Evolutionary conservation across 2,329 filamentous ascomycete genomes (phyloP).

Genomic region (Epichloe gansuensis): DNA sequence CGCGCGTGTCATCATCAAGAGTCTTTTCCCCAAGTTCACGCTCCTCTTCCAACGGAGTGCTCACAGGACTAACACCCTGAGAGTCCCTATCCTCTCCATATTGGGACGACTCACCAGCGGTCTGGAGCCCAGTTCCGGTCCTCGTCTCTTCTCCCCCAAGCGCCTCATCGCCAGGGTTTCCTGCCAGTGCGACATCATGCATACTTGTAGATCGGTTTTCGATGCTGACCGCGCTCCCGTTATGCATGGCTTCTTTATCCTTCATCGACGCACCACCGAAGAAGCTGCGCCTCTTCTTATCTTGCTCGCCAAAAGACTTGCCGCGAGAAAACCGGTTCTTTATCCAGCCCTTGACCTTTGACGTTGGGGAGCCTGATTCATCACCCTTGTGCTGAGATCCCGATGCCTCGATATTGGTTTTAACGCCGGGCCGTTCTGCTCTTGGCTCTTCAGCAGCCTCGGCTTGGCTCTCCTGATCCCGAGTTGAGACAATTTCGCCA

Average conservation of each 20-base stretch:
- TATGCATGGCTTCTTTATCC: conserved; percentile 28
- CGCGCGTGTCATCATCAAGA: conserved; percentile 8
- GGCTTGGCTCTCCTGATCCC: conserved; percentile 6
- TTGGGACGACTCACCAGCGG: conserved; percentile 11
- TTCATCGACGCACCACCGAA: conserved; percentile 37
- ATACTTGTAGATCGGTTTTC: conserved; percentile 30
- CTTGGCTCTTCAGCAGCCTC: neutral
- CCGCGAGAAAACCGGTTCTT: conserved; percentile 37
- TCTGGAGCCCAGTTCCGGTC: neutral
- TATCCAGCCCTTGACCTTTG: conserved; percentile 41
- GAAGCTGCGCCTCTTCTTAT: conserved; percentile 28
- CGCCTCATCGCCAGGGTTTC: conserved; percentile 16
- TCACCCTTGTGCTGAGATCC: conserved; percentile 7
- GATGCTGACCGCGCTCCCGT: conserved; percentile 32
- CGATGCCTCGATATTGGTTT: conserved; percentile 3
- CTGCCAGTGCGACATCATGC: conserved; percentile 34
- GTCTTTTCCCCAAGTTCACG: conserved; percentile 14
- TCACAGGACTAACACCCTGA: conserved; percentile 24
- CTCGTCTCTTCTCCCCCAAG: conserved; percentile 4
- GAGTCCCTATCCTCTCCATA: conserved; percentile 16
- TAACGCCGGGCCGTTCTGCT: neutral
- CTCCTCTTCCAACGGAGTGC: conserved; percentile 32
- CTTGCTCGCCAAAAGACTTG: conserved; percentile 26
- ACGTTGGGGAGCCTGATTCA: conserved; percentile 19
- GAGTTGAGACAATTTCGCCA: conserved; percentile 4